Base-by-base conservation (phyloP, 208 protist species). In the Tritrichomonas foetus region DNA sequence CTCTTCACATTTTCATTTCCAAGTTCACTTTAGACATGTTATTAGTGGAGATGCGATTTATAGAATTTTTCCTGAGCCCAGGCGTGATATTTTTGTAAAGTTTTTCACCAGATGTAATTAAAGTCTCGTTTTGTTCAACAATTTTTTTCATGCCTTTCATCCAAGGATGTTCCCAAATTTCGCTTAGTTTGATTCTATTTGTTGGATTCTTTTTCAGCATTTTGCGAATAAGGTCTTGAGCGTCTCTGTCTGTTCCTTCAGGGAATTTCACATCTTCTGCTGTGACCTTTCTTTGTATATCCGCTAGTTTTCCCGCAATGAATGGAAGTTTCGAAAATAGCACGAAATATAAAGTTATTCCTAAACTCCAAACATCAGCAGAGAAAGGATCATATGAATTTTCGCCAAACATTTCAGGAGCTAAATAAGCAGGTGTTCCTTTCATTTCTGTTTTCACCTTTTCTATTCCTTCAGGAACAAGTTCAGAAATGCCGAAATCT, bases 401-500 rank as follows among this genome's bases (percentile, higher is more conserved):
- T 80, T 95, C 95, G 75, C 95, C 69, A 25, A 97, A 92, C 25
- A 98, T 96, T 94, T 99, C 98, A 0, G 98, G 98, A 11, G 97
- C 97, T 98, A 99, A 99, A 95, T 99, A 99, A 30, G 99, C 96
- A 5, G 95, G 95, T 3, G 96, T 96, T 25, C 96, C 95, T 92
- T 96, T 99, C 93, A 99, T 98, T 80, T 97, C 98, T 0, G 97
- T 98, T n/a, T 98, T 95, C 27, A 98, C 96, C 66, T 98, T 97
- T 0, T 97, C 98, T 94, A 98, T 98, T 94, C 96, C 97, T 14
- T 78, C 69, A 57, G n/a, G 16, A 78, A 95, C 84, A 1, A 97
- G 96, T 25, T 98, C 96, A 1, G 98, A 98, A 96, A 99, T 99
- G 16, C 98, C 98, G 97, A 99, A 99, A 96, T 99, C 98, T 72